phyloP scores from a whole-genome alignment of 129 eudicot species.

The Helianthus tuberosus region DNA sequence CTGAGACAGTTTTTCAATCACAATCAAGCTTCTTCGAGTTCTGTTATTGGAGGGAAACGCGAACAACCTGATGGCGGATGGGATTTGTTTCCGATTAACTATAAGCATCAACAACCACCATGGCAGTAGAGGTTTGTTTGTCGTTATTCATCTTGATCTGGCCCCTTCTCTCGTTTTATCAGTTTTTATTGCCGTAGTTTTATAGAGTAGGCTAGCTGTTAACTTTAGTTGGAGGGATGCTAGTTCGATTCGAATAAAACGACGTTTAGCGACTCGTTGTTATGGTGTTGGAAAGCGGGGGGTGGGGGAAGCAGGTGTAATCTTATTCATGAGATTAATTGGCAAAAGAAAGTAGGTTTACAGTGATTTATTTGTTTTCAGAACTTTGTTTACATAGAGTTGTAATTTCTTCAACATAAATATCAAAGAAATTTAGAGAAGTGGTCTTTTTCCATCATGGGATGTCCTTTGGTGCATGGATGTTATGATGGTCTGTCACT shows the following conservation, averaged over 20 bases:
- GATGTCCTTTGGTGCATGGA: neutral
- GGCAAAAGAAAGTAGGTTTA: constrained; percentile 31
- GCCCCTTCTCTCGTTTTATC: constrained; percentile 25
- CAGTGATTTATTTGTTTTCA: constrained; percentile 38
- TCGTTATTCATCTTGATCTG: constrained; percentile 26
- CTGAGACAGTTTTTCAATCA: constrained; percentile 53
- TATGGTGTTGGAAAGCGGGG: neutral
- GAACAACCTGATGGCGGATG: constrained; percentile 42
- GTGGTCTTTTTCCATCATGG: neutral
- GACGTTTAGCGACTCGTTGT: neutral
- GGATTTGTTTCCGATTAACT: constrained; percentile 39
- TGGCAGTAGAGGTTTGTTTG: constrained; percentile 37
- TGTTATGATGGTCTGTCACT: neutral
- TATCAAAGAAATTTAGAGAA: constrained; percentile 30
- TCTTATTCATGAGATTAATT: constrained; percentile 36
- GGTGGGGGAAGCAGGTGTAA: constrained; percentile 14
- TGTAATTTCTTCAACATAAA: constrained; percentile 36
- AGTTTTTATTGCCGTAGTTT: constrained; percentile 36
- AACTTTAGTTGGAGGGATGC: constrained; percentile 32
- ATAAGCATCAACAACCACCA: constrained; percentile 46
- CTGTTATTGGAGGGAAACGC: constrained; percentile 40
- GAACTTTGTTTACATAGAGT: constrained; percentile 42
- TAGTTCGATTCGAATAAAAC: constrained; percentile 25
- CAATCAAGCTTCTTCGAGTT: constrained; percentile 52
- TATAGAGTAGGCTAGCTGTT: constrained; percentile 43